Percentiles rank a stretch among this genome's conserved stretches.
These are phyloP conservation scores for Sicyos edulis DNA, from an alignment of 306 rosid species.

Conservation along the genomic window DNA sequence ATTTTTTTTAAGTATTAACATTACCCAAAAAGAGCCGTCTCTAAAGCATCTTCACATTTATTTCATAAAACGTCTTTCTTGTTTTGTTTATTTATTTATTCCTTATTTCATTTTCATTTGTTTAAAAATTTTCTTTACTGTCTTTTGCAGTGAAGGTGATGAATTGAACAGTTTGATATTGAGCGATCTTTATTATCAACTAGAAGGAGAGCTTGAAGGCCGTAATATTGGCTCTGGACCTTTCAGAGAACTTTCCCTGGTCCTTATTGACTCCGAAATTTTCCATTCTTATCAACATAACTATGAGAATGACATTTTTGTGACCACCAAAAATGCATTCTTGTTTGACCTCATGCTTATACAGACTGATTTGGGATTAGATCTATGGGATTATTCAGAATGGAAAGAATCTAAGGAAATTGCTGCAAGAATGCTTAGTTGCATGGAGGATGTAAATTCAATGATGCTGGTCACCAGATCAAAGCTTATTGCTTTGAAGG, in stretches of 20 bases:
- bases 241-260: slow-evolving; percentile 68
- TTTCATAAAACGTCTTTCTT: neutral
- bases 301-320: slow-evolving; percentile 45
- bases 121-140: slow-evolving; percentile 10
- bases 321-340: slow-evolving; percentile 39
- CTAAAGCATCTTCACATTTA: neutral
- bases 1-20: too few relatives aligned
- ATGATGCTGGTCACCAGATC: slow-evolving; percentile 58
- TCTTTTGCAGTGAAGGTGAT: slow-evolving; percentile 62
- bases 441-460: slow-evolving; percentile 61
- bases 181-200: slow-evolving; percentile 82
- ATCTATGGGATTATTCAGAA: slow-evolving; percentile 69
- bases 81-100: slow-evolving; percentile 16
- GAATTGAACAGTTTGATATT: slow-evolving; percentile 64
- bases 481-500: slow-evolving; percentile 61
- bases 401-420: slow-evolving; percentile 65
- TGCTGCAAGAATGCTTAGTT: slow-evolving; percentile 62
- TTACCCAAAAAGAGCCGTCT: neutral
- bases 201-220: slow-evolving; percentile 94
- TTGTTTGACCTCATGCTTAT: slow-evolving; percentile 57
- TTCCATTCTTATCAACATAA: slow-evolving; percentile 45
- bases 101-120: slow-evolving; percentile 13
- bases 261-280: slow-evolving; percentile 48
- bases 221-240: slow-evolving; percentile 69
- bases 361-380: slow-evolving; percentile 63